A percentile compares a stretch with the other conserved stretches of the same genome.
Conservation (phyloP, 2,329 filamentous ascomycete species). For the Talaromyces sp. region DNA sequence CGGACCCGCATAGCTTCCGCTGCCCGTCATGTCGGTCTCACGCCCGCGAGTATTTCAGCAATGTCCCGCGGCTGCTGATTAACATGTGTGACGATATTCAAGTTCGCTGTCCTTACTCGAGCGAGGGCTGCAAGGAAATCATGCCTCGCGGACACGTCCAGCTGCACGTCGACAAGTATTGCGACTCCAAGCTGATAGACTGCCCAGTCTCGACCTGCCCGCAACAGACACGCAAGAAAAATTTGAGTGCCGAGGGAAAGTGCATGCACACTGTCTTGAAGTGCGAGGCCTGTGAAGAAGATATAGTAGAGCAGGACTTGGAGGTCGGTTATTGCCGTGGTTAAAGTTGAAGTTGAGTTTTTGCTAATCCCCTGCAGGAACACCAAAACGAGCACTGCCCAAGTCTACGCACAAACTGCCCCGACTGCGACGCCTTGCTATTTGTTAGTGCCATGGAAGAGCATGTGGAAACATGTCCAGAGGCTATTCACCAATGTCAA, state of each 20-base stretch:
- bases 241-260: conserved; percentile 42
- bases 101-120: conserved; percentile 54
- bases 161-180: conserved; percentile 58
- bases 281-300: conserved; percentile 50
- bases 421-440: conserved; percentile 31
- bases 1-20: conserved; percentile 31
- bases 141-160: conserved; percentile 53
- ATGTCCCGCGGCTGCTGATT: conserved; percentile 51
- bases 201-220: conserved; percentile 49
- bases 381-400: conserved; percentile 35
- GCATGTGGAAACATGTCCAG: conserved; percentile 33
- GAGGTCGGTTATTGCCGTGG: conserved; percentile 33
- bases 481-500: conserved; percentile 30
- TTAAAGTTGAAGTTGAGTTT: conserved; percentile 2
- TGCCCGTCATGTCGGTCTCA: conserved; percentile 56
- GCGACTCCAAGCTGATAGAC: conserved; percentile 49
- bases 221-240: conserved; percentile 50
- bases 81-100: conserved; percentile 59
- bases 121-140: conserved; percentile 49
- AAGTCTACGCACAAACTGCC: conserved; percentile 30
- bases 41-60: conserved; percentile 30
- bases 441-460: conserved; percentile 27
- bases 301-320: conserved; percentile 51
- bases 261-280: conserved; percentile 51
- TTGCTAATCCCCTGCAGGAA: conserved; percentile 19